A percentile compares a stretch with the other conserved stretches of the same genome.
These are phyloP conservation scores for Heliamphora pulchella DNA, from an alignment of 179 eudicot species.

Conservation along the genomic window DNA sequence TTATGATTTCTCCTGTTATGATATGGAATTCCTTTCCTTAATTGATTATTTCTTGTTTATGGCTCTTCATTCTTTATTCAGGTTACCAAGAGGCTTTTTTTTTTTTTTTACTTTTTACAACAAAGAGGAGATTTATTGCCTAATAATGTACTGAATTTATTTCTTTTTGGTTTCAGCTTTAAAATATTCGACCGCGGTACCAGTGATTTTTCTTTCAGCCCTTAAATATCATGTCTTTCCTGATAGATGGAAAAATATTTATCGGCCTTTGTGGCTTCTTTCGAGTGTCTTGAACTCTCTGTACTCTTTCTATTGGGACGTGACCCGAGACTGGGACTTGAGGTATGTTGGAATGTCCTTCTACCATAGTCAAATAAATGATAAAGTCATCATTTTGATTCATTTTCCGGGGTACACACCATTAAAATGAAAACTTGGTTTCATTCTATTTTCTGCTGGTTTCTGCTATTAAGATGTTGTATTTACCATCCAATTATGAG, in stretches of 20 bases:
- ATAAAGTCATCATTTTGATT: background rate
- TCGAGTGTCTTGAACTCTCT: conserved; percentile 72
- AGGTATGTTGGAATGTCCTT: conserved; percentile 43
- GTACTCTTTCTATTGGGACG: conserved; percentile 97
- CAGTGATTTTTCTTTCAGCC: conserved; percentile 93
- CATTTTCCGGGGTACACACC: background rate
- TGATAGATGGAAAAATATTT: conserved; percentile 70
- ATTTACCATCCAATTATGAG: background rate
- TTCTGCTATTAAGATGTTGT: background rate
- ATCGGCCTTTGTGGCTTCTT: conserved; percentile 85
- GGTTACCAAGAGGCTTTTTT: background rate
- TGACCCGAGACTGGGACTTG: conserved; percentile 95
- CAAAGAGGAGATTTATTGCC: background rate
- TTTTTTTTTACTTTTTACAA: background rate
- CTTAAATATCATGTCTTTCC: conserved; percentile 90
- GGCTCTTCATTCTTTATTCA: background rate
- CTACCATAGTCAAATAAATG: background rate
- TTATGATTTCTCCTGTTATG: too few relatives aligned
- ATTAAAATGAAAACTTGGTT: background rate
- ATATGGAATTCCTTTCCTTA: too few relatives aligned
- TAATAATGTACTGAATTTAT: conserved; percentile 18
- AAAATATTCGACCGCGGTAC: conserved; percentile 90
- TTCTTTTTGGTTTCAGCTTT: conserved; percentile 58
- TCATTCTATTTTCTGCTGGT: background rate
- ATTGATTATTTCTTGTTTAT: too few relatives aligned